A percentile compares a stretch with the other conserved stretches of the same genome.
phyloP scores from a whole-genome alignment of 2,329 filamentous ascomycete species.

The Podosphaera aphanis region DNA sequence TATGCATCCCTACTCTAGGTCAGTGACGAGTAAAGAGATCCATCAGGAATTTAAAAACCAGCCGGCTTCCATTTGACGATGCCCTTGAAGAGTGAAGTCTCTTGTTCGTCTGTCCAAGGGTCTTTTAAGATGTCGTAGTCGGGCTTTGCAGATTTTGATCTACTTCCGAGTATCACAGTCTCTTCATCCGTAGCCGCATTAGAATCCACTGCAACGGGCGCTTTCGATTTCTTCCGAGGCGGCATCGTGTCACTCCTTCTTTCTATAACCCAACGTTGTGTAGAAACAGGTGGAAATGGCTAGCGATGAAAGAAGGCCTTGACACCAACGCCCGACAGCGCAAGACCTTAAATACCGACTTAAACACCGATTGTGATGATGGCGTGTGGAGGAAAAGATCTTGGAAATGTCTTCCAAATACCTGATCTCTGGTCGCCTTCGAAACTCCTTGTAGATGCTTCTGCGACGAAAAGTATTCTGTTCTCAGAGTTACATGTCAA shows the following conservation, averaged over 20 bases:
- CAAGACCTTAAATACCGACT: too few species aligned
- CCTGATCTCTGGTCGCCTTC: conserved; percentile 36
- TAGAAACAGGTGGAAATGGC: neutral
- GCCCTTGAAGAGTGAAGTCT: conserved; percentile 76
- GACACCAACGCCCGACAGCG: conserved; percentile 5
- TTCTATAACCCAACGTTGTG: neutral
- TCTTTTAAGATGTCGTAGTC: conserved; percentile 33
- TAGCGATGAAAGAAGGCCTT: neutral
- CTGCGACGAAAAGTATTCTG: conserved; percentile 14
- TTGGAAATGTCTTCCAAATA: conserved; percentile 35
- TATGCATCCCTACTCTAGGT: conserved; percentile 50
- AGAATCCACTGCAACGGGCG: conserved; percentile 26
- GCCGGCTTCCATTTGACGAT: conserved; percentile 94
- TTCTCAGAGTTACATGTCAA: conserved; percentile 15
- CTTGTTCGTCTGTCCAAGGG: conserved; percentile 87
- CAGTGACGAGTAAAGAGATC: neutral
- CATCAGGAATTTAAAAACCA: conserved; percentile 25
- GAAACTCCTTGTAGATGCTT: conserved; percentile 19
- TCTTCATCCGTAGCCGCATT: conserved; percentile 24
- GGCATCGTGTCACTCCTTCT: conserved; percentile 28
- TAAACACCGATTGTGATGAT: neutral
- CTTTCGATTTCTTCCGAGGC: conserved; percentile 44
- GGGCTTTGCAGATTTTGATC: conserved; percentile 20
- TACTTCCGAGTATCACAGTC: conserved; percentile 31
- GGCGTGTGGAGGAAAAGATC: conserved; percentile 10